phyloP scores from a whole-genome alignment of 306 rosid species.

The Cucurbita maxima region DNA sequence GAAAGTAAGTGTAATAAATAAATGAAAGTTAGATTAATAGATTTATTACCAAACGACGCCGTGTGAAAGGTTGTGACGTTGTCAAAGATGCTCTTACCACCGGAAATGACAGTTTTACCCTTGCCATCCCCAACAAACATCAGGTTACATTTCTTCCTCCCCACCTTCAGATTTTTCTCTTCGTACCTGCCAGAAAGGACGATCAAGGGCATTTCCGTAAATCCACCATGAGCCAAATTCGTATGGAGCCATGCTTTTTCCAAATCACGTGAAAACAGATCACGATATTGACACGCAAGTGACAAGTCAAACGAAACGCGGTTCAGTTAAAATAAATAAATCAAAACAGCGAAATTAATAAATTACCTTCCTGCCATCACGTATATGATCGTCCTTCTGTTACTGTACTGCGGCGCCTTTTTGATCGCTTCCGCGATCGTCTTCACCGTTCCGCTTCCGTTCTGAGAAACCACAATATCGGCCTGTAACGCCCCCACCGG shows the following conservation, averaged over 20 bases:
- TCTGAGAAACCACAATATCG: conserved; percentile 46
- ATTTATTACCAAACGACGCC: conserved; percentile 64
- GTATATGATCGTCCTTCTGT: conserved; percentile 50
- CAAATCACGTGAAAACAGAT: not conserved
- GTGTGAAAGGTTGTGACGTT: conserved; percentile 78
- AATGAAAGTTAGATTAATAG: not conserved
- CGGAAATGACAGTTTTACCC: conserved; percentile 61
- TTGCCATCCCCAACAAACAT: conserved; percentile 88
- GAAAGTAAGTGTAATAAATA: not conserved
- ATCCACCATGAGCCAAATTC: not conserved
- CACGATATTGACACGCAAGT: not conserved
- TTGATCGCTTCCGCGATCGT: conserved; percentile 71
- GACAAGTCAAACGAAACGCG: not conserved
- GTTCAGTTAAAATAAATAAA: no score
- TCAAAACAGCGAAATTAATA: no score
- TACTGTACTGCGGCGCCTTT: conserved; percentile 41
- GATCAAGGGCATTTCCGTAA: not conserved
- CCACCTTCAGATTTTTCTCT: conserved; percentile 69
- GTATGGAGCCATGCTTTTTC: not conserved
- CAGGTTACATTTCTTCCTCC: conserved; percentile 64
- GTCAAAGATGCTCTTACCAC: conserved; percentile 23
- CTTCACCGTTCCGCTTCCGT: conserved; percentile 51
- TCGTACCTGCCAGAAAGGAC: conserved; percentile 38
- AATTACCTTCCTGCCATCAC: conserved; percentile 83
- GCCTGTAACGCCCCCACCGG: conserved; percentile 53